A percentile compares a stretch with the other conserved stretches of the same genome.
Conservation (phyloP, 2,329 filamentous ascomycete genomes). For the Alternaria triticina region DNA sequence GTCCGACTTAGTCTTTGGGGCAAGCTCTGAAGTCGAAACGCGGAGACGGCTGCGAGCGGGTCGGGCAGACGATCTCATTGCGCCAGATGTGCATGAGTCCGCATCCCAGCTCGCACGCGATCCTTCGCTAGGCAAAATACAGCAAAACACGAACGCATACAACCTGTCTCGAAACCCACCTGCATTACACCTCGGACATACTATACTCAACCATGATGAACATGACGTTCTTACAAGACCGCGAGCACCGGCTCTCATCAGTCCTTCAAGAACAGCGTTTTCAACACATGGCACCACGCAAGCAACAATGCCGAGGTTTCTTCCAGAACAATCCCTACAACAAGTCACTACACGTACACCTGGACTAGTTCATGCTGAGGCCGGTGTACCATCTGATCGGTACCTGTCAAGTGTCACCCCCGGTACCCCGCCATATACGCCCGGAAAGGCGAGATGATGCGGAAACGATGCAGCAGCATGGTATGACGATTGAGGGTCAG, state of each 20-base stretch:
- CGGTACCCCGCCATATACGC: neutral
- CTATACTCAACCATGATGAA: no score
- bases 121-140: neutral
- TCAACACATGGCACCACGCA: neutral
- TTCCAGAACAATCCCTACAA: neutral
- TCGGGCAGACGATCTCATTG: neutral
- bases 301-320: neutral
- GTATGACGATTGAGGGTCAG: neutral
- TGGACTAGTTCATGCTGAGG: neutral
- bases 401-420: neutral
- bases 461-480: neutral
- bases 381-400: neutral
- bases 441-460: neutral
- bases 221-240: neutral
- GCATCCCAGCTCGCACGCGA: neutral
- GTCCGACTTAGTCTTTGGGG: constrained; percentile 5
- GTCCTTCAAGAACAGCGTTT: neutral
- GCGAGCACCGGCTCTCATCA: neutral
- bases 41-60: neutral
- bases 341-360: neutral
- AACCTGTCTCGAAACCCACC: neutral
- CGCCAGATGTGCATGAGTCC: constrained; percentile 3
- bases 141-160: neutral
- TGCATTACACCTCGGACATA: neutral
- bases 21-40: neutral